Conservation (phyloP, 441 rosid genomes). For the Cnidoscolus chayamansa region DNA sequence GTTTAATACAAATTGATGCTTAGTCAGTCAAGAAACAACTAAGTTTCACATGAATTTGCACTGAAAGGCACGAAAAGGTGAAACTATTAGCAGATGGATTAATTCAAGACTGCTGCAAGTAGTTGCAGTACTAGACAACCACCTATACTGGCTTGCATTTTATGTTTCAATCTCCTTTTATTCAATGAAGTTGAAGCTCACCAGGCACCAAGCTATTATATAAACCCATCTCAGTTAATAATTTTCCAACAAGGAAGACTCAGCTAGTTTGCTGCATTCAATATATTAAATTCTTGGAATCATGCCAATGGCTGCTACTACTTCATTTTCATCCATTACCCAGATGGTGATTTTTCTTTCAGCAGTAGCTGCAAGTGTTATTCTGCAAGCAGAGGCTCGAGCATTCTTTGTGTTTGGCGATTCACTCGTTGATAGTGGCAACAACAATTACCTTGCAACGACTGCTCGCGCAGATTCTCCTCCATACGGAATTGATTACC, state of each 20-base stretch:
- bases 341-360: not conserved
- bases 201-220: too few species aligned
- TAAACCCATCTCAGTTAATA: too few species aligned
- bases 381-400: conserved; percentile 10
- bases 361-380: too few species aligned
- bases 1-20: not conserved
- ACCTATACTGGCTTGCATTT: too few species aligned
- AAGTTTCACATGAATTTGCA: not conserved
- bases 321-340: not conserved
- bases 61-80: not conserved
- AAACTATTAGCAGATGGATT: too few species aligned
- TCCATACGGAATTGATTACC: conserved; percentile 38
- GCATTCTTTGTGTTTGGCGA: conserved; percentile 39
- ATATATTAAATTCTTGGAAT: not conserved
- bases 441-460: conserved; percentile 41
- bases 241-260: too few species aligned
- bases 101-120: too few species aligned
- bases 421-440: conserved; percentile 42
- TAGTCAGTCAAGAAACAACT: conserved; percentile 8
- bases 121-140: too few species aligned
- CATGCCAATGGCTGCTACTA: not conserved
- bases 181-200: too few species aligned
- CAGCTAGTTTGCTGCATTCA: too few species aligned
- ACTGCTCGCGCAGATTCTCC: conserved; percentile 39
- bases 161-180: too few species aligned